Conservation (phyloP, 441 rosid genomes). For the Bruguiera hainesii region DNA sequence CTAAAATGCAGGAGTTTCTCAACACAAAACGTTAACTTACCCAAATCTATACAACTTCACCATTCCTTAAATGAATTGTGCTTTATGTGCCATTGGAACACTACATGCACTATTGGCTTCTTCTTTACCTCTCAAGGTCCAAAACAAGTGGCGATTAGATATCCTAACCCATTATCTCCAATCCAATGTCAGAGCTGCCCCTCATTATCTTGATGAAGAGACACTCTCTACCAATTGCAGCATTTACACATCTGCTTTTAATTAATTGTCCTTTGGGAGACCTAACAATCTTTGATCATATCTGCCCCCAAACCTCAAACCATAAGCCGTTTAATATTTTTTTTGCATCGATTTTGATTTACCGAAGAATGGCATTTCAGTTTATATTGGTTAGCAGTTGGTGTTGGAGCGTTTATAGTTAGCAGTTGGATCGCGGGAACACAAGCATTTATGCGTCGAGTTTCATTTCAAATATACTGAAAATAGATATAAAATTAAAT, state of each 20-base stretch:
- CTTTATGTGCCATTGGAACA: background rate
- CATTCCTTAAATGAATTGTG: too few species aligned
- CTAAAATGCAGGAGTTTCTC: too few species aligned
- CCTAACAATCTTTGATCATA: too few species aligned
- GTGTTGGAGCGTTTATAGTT: too few species aligned
- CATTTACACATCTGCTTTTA: background rate
- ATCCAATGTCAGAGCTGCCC: constrained; percentile 16
- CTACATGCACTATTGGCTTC: background rate
- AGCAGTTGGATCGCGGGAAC: too few species aligned
- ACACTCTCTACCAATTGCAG: background rate
- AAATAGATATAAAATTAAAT: too few species aligned
- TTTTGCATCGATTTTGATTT: background rate
- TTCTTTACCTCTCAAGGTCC: background rate
- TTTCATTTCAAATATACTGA: too few species aligned
- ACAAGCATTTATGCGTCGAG: too few species aligned
- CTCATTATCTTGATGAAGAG: background rate
- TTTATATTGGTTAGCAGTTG: background rate
- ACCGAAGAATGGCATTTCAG: background rate
- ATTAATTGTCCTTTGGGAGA: constrained; percentile 6
- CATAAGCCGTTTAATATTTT: too few species aligned
- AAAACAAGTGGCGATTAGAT: constrained; percentile 13
- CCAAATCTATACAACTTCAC: too few species aligned
- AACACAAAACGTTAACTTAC: too few species aligned
- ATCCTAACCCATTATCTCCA: background rate
- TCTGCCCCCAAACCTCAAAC: background rate